A percentile compares a stretch with the other conserved stretches of the same genome.
Evolutionary conservation across 257 asterid species (phyloP).

Genomic region (Marsdenia floribunda): DNA sequence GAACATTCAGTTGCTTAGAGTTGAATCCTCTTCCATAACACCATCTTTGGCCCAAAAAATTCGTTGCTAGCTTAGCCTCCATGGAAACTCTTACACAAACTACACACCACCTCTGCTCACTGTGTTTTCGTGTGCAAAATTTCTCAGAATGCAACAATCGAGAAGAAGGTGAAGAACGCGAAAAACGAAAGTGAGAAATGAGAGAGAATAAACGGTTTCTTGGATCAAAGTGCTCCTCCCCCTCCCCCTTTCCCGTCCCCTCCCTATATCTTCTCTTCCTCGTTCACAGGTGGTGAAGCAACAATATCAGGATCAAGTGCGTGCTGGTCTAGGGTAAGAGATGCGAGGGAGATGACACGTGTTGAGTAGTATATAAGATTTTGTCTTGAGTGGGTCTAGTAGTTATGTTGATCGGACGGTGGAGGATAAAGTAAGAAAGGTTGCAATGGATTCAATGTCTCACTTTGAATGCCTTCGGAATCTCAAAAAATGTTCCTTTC

Average conservation of each 20-base stretch:
- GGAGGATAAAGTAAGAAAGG: neutral
- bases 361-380: neutral
- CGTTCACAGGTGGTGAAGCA: neutral
- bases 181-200: neutral
- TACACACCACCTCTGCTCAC: neutral
- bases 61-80: slow-evolving; percentile 62
- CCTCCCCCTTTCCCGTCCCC: too few species aligned
- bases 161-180: neutral
- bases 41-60: slow-evolving; percentile 45
- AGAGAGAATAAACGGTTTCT: slow-evolving; percentile 40
- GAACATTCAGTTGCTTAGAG: slow-evolving; percentile 26
- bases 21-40: slow-evolving; percentile 30
- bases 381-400: slow-evolving; percentile 1
- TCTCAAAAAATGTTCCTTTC: neutral
- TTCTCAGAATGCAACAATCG: neutral
- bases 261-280: neutral
- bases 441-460: too few species aligned
- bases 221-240: slow-evolving; percentile 32
- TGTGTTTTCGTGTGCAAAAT: neutral
- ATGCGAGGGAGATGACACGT: neutral
- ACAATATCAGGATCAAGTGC: neutral
- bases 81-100: slow-evolving; percentile 23
- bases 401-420: neutral
- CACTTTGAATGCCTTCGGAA: neutral
- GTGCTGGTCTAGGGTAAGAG: neutral